phyloP scores from a whole-genome alignment of 169 alveolate species.

The Plasmodium yoelii region DNA sequence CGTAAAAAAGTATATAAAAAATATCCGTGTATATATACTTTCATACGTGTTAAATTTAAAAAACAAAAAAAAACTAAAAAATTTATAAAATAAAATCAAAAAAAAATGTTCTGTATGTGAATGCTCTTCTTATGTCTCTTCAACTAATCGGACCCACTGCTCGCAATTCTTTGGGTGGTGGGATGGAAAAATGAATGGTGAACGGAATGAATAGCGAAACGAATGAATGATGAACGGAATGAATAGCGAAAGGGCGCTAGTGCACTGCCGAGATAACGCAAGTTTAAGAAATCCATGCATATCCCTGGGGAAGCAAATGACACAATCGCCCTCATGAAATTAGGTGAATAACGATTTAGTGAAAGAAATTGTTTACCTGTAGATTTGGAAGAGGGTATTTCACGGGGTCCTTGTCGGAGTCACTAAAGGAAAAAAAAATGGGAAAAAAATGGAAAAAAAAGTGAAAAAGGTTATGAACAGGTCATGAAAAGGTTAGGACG shows the following conservation, averaged over 20 bases:
- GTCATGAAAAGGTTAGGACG: background rate
- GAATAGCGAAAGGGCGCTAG: background rate
- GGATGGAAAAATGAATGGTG: background rate
- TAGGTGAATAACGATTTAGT: background rate
- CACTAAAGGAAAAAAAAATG: slow-evolving; percentile 20
- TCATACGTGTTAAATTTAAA: no score
- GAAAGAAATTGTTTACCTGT: slow-evolving; percentile 15
- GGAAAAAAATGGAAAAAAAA: no score
- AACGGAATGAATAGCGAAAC: background rate
- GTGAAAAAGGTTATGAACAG: background rate
- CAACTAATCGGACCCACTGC: slow-evolving; percentile 57
- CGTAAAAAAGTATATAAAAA: no score
- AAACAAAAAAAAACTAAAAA: no score
- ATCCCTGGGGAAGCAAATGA: background rate
- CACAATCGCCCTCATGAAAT: background rate
- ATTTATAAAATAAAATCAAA: no score
- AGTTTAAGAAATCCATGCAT: background rate
- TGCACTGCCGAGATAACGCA: background rate
- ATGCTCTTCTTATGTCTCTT: slow-evolving; percentile 16
- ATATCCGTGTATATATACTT: no score
- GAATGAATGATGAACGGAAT: background rate
- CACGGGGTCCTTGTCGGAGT: slow-evolving; percentile 29
- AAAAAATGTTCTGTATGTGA: no score
- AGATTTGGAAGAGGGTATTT: slow-evolving; percentile 56
- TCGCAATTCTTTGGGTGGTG: slow-evolving; percentile 39